Evolutionary conservation across 2,329 filamentous ascomycete species (phyloP).

Genomic region (Rugonectria rugulosa): DNA sequence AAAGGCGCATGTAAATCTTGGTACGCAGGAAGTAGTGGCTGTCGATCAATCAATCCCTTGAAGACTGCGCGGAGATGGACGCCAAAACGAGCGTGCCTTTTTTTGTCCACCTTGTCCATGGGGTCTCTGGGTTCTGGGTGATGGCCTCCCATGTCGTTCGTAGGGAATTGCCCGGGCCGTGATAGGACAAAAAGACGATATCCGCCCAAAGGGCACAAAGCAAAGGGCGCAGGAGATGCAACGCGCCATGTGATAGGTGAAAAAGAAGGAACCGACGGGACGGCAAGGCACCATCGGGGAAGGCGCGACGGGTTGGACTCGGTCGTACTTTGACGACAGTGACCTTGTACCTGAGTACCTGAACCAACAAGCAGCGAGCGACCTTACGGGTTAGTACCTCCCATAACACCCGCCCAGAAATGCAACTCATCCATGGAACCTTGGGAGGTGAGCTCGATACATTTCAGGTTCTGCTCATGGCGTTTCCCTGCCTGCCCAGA

Average conservation of each 20-base stretch:
- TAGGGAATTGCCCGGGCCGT: neutral
- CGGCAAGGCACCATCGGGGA: constrained; percentile 20
- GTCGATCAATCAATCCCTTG: constrained; percentile 14
- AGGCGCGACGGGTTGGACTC: constrained; percentile 9
- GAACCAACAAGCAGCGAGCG: too few species aligned
- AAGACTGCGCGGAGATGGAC: constrained; percentile 2
- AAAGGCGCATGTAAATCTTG: constrained; percentile 3
- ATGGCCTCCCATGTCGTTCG: too few species aligned
- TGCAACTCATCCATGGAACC: too few species aligned
- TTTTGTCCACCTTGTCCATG: too few species aligned
- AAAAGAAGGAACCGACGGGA: constrained; percentile 1
- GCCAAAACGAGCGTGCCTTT: neutral
- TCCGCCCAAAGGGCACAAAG: neutral
- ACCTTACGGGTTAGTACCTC: too few species aligned
- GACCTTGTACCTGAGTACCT: too few species aligned
- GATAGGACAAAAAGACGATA: constrained; percentile 18
- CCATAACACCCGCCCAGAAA: too few species aligned
- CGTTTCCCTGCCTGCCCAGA: too few species aligned
- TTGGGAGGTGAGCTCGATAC: neutral
- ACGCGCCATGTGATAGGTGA: constrained; percentile 4
- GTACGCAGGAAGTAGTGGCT: constrained; percentile 1
- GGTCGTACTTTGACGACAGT: constrained; percentile 3
- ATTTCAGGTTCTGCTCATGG: too few species aligned
- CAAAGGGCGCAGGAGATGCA: too few species aligned
- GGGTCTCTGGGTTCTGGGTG: too few species aligned